Conservation (phyloP, 305 asterid species). For the Fraxinus sp. region DNA sequence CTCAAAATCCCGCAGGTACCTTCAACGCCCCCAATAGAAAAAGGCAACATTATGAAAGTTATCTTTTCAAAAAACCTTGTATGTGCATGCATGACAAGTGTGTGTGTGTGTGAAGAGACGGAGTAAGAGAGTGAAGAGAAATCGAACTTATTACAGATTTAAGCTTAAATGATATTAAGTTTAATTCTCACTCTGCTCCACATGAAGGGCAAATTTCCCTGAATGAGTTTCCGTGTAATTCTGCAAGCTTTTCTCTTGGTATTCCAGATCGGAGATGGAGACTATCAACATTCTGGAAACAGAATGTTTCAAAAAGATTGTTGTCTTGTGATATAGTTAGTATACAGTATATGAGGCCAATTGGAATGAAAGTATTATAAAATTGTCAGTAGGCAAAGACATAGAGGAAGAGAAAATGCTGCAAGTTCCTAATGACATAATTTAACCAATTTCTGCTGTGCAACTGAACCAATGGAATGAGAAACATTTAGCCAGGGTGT, state of each 20-base stretch:
- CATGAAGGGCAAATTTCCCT: conserved; percentile 85
- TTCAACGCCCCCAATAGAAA: conserved; percentile 24
- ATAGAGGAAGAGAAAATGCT: not conserved
- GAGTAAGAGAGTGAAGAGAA: not conserved
- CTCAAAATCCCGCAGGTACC: conserved; percentile 90
- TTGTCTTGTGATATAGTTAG: not conserved
- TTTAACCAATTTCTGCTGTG: conserved; percentile 5
- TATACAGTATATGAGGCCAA: not conserved
- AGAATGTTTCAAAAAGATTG: conserved; percentile 20
- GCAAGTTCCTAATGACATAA: not conserved
- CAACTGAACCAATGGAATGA: not conserved
- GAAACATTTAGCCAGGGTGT: not conserved
- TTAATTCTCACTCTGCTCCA: conserved; percentile 72
- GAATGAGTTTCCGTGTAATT: conserved; percentile 89
- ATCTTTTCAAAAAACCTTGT: not conserved
- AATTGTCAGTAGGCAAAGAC: not conserved
- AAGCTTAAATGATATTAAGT: conserved; percentile 5
- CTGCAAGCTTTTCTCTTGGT: conserved; percentile 82
- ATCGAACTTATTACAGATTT: not conserved
- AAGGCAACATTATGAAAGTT: not conserved
- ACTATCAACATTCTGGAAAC: conserved; percentile 77
- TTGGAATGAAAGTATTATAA: not conserved
- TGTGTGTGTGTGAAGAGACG: not conserved
- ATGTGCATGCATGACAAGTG: not conserved
- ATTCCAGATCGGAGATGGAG: conserved; percentile 96